A percentile compares a stretch with the other conserved stretches of the same genome.
These are phyloP conservation scores for Fusarium sp. DNA, from an alignment of 2,329 filamentous ascomycete species.

Conservation along the genomic window DNA sequence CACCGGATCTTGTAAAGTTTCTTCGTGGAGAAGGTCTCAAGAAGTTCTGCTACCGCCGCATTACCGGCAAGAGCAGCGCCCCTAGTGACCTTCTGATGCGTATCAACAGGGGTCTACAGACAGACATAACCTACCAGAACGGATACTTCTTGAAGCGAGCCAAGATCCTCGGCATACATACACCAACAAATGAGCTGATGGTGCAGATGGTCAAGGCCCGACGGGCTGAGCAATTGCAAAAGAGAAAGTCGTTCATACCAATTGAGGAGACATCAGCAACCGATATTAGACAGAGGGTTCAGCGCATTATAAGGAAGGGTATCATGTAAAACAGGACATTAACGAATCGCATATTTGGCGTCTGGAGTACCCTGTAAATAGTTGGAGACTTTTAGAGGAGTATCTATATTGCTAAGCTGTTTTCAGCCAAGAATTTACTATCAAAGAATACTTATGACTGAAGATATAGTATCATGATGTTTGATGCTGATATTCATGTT, in stretches of 20 bases:
- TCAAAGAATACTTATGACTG: background rate
- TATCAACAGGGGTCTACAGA: conserved; percentile 68
- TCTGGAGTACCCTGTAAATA: conserved; percentile 1
- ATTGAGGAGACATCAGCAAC: conserved; percentile 51
- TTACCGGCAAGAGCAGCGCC: conserved; percentile 58
- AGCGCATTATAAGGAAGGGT: background rate
- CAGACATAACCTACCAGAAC: conserved; percentile 87
- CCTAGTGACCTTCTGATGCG: conserved; percentile 75
- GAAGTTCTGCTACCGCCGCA: conserved; percentile 61
- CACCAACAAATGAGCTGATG: conserved; percentile 78
- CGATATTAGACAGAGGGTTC: conserved; percentile 24
- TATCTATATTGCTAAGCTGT: background rate
- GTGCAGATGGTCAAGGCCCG: conserved; percentile 80
- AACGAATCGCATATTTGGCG: conserved; percentile 18
- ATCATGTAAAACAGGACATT: background rate
- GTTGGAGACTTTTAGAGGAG: background rate
- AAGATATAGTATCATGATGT: background rate
- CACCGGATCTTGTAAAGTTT: conserved; percentile 65
- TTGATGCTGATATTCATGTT: background rate
- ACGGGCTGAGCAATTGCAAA: conserved; percentile 51
- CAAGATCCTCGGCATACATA: conserved; percentile 76
- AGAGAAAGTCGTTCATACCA: conserved; percentile 48
- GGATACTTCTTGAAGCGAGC: conserved; percentile 86
- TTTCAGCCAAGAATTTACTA: background rate
- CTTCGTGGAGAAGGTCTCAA: conserved; percentile 71